Percentiles rank a stretch among this genome's conserved stretches.
phyloP scores from a whole-genome alignment of 306 rosid species.

The Echinosophora koreensis region DNA sequence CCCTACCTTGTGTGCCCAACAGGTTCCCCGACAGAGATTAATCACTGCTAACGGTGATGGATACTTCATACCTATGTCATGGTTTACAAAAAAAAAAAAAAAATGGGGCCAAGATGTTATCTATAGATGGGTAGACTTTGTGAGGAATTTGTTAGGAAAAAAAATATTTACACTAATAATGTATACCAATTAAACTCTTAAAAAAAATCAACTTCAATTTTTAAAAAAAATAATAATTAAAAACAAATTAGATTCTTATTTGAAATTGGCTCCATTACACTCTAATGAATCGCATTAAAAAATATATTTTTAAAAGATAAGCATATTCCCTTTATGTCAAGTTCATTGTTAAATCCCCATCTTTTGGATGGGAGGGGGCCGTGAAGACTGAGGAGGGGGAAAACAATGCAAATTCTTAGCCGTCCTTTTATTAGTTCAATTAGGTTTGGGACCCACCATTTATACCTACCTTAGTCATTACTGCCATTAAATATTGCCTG shows the following conservation, averaged over 20 bases:
- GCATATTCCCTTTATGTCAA: conserved; percentile 9
- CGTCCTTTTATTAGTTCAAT: conserved; percentile 33
- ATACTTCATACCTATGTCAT: too few species aligned
- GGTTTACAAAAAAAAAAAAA: too few species aligned
- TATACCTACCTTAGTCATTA: conserved; percentile 35
- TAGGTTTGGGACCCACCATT: conserved; percentile 52
- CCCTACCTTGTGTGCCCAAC: too few species aligned
- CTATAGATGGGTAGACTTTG: too few species aligned
- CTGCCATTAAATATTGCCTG: conserved; percentile 45
- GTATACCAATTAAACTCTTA: too few species aligned
- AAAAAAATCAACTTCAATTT: too few species aligned
- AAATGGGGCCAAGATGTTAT: too few species aligned
- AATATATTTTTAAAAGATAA: background rate
- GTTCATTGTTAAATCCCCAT: conserved; percentile 13
- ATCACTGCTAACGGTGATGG: too few species aligned
- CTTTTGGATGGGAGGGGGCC: background rate
- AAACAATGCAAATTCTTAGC: conserved; percentile 16
- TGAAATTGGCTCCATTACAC: background rate
- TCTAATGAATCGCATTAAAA: background rate
- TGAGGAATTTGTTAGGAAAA: too few species aligned
- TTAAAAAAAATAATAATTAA: too few species aligned
- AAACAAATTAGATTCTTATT: background rate
- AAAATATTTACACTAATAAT: too few species aligned
- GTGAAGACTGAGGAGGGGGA: background rate
- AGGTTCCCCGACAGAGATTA: too few species aligned